Percentiles rank a stretch among this genome's conserved stretches.
Evolutionary conservation across 352 stramenopile species (phyloP).

Genomic region (Phytophthora fragariaefolia): DNA sequence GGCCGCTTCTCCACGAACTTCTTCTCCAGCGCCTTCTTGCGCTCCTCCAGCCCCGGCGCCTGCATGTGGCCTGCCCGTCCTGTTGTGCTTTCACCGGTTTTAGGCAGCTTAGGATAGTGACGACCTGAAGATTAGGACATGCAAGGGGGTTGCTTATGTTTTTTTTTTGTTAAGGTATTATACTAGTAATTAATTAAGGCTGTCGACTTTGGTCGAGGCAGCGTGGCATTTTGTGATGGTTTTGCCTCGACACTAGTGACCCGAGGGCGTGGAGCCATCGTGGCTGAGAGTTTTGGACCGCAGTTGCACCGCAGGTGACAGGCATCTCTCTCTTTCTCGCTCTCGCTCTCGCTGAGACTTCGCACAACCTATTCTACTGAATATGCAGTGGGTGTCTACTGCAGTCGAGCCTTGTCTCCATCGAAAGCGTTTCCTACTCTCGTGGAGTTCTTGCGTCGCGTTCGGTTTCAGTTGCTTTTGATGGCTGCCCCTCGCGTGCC

Average conservation of each 20-base stretch:
- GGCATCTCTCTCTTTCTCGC: too few species aligned
- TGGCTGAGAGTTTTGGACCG: not conserved
- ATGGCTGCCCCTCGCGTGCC: conserved; percentile 8
- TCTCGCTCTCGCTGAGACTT: not conserved
- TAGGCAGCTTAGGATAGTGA: too few species aligned
- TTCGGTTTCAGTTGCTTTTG: conserved; percentile 7
- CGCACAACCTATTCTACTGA: not conserved
- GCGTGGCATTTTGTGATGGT: not conserved
- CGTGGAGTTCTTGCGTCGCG: not conserved
- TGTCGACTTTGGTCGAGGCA: not conserved
- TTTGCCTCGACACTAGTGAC: not conserved
- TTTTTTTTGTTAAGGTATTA: too few species aligned
- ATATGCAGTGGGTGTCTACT: conserved; percentile 1
- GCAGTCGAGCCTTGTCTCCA: not conserved
- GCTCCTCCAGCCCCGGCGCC: conserved; percentile 50
- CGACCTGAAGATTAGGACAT: too few species aligned
- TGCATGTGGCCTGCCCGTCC: conserved; percentile 20
- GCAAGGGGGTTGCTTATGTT: too few species aligned
- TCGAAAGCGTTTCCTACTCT: conserved; percentile 4
- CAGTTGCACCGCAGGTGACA: not conserved
- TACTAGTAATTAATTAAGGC: too few species aligned
- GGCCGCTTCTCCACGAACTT: conserved; percentile 80
- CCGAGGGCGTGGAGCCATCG: not conserved
- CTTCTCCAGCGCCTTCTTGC: conserved; percentile 81
- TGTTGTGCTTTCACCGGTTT: too few species aligned